phyloP scores from a whole-genome alignment of 1,284 basidiomycete genomes.

The Ceratobasidium sp. region DNA sequence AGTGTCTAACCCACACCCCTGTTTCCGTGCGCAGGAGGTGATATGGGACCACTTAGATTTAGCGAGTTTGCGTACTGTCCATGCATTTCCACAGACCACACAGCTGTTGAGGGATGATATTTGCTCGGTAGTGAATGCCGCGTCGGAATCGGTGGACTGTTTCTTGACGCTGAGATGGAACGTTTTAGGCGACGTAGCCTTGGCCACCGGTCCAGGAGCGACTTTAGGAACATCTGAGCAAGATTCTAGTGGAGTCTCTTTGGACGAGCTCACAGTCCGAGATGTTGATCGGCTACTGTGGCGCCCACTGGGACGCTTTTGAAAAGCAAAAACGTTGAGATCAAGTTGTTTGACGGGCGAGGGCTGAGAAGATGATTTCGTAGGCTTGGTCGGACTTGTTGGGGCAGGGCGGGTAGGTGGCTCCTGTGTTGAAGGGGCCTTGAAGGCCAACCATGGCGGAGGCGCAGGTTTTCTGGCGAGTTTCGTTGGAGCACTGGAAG shows the following conservation, averaged over 20 bases:
- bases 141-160: constrained; percentile 2
- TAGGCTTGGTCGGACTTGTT: background rate
- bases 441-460: constrained; percentile 15
- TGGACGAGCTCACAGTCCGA: background rate
- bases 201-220: background rate
- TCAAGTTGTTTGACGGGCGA: constrained; percentile 27
- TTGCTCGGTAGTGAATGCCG: constrained; percentile 13
- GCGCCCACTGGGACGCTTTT: constrained; percentile 17
- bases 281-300: constrained; percentile 3
- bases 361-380: constrained; percentile 10
- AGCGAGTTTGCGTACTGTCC: constrained; percentile 23
- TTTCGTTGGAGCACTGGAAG: constrained; percentile 4
- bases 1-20: constrained; percentile 5
- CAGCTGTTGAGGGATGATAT: constrained; percentile 7
- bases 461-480: constrained; percentile 2
- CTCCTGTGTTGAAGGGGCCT: background rate
- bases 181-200: background rate
- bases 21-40: constrained; percentile 21
- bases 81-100: constrained; percentile 18
- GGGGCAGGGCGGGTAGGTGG: background rate
- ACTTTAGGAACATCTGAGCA: background rate
- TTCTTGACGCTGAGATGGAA: constrained; percentile 16
- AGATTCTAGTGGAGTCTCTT: background rate
- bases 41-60: constrained; percentile 28
- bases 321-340: constrained; percentile 14